These are phyloP conservation scores for Suhomyces kilbournensis DNA, from an alignment of 805 yeast genomes.

Conservation along the genomic window DNA sequence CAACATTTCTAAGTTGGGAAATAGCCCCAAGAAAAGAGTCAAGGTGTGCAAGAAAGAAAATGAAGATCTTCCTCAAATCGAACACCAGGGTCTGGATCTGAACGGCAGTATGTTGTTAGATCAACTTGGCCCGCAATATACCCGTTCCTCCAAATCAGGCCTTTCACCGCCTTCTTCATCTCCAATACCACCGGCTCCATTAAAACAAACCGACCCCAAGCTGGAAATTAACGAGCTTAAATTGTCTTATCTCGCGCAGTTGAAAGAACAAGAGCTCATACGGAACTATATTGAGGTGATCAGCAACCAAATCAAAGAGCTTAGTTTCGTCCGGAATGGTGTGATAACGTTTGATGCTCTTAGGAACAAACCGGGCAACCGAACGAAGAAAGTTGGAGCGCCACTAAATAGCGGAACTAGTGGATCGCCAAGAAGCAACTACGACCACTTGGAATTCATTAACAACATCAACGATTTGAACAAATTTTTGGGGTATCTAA, in stretches of 20 bases:
- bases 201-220: constrained; percentile 4
- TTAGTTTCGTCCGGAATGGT: constrained; percentile 42
- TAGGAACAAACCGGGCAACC: constrained; percentile 10
- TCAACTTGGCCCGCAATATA: neutral
- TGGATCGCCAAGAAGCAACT: constrained; percentile 3
- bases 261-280: constrained; percentile 43
- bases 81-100: neutral
- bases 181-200: constrained; percentile 4
- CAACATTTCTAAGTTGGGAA: neutral
- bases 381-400: constrained; percentile 1
- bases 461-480: constrained; percentile 40
- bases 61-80: neutral
- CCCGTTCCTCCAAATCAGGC: neutral
- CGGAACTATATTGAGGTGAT: constrained; percentile 42
- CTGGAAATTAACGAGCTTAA: constrained; percentile 25
- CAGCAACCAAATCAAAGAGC: constrained; percentile 41
- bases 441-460: constrained; percentile 38
- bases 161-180: neutral
- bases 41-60: constrained; percentile 8
- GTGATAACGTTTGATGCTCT: constrained; percentile 43
- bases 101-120: neutral
- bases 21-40: constrained; percentile 10
- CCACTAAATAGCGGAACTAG: neutral
- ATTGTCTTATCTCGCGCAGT: constrained; percentile 30
- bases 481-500: constrained; percentile 35